Evolutionary conservation across 1,284 basidiomycete species (phyloP), one percentile per base, ranked within the genome.

Genomic region (Cryptococcus neoformans): DNA sequence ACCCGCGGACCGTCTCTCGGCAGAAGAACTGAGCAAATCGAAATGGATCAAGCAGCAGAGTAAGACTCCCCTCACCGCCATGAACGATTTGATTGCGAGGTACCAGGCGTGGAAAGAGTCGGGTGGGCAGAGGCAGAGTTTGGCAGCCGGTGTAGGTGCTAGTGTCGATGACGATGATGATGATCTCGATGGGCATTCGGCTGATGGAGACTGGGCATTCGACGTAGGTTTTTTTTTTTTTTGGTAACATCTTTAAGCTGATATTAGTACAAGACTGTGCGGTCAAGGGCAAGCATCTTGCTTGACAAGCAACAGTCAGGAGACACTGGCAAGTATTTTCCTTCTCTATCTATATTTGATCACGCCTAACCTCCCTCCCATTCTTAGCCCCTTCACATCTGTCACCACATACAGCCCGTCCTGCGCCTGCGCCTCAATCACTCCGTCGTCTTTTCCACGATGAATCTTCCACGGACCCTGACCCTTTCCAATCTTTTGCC

Each of bases 11-110:
- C 87, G 96, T 44, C 81, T 90, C 17, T 82, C 87, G 8, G 92
- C 94, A 6, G 96, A 98, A 53, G 95, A 99, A 66, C 82, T 99
- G 3, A 74, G 81, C 6, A 94, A 90, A 76, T 84, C 85, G n/a
- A 95, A 90, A 69, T 99, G 95, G 93, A 93, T 98, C 67, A 92
- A 89, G 70, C 81, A 83, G 11, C 77, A 85, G 21, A 79, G 84
- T 38, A 95, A 90, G 79, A 80, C 83, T 3, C 83, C 86, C 0
- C 78, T 91, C 7, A 81, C 85, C 0, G 77, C 85, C 8, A 79
- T 99, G n/a, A 88, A 87, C 66, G 95, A 98, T 59, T 82, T 98
- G 44, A 83, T 97, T 49, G 78, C 83, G 35, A 85, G 87, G 37
- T 89, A 89, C 67, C 84, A 87, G 55, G 77, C 81, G 0, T 91